Evolutionary conservation across 176 grass and related monocot genomes (phyloP), one percentile per base, ranked within the genome.

Genomic region (Tillandsia leiboldiana): DNA sequence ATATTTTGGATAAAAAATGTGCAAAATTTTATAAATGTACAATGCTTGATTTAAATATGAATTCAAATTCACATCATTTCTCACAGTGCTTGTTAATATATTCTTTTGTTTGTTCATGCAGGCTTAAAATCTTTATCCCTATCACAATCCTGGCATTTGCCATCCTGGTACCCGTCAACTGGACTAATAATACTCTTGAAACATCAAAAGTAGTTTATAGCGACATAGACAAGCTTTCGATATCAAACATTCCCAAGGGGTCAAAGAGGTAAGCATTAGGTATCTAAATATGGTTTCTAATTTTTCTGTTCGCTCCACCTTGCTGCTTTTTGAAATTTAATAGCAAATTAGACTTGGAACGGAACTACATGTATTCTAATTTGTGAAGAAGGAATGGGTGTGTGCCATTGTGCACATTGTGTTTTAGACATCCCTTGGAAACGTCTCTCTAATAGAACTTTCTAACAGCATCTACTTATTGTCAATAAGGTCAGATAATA

Each of bases 111-210:
- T 11, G 51, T 28, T 27, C 2, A 77, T 78, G 70, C 82, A 99
- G 95, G 78, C 75, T 99, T 68, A 99, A 99, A 74, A 99, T 99
- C 80, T 99, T 99, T 82, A 75, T 77, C 64, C 95, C 95, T 65
- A 94, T 99, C 11, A 65, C 95, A 57, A 50, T 94, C 71, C 72
- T 99, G 65, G 90, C 90, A 70, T 94, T 99, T 73, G 11, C 63
- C 70, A 70, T 99, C 77, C 83, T 99, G 72, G 84, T 88, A 71
- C 95, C 95, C 67, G 77, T 99, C 82, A 99, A 99, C 72, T 93
- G 95, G 95, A 99, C 95, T 42, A 99, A 88, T 86, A 68, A 73
- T 71, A 78, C 75, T 72, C 87, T 93, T n/a, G 10, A 79, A 26
- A 48, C 83, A 33, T 67, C 66, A 9, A 82, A 81, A 28, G 11